Conservation (phyloP, 1,284 basidiomycete genomes). For the Leccinum subrobustum region DNA sequence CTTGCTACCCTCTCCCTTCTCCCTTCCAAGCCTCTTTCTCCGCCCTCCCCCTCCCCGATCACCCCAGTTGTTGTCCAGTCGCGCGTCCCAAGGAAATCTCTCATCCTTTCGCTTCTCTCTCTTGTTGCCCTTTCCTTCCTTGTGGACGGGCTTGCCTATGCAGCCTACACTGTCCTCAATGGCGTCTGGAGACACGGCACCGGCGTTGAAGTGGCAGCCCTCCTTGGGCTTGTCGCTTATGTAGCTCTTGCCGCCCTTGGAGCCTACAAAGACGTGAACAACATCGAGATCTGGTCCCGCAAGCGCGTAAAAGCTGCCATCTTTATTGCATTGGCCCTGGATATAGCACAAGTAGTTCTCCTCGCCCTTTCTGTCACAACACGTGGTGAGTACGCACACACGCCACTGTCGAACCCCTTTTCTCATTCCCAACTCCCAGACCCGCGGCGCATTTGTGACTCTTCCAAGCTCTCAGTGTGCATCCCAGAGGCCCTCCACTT, state of each 20-base stretch:
- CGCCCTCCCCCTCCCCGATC: constrained; percentile 59
- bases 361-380: constrained; percentile 46
- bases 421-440: constrained; percentile 8
- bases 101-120: constrained; percentile 68
- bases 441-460: constrained; percentile 30
- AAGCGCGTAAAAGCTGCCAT: constrained; percentile 56
- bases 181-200: constrained; percentile 62
- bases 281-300: constrained; percentile 67
- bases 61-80: constrained; percentile 73
- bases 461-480: constrained; percentile 15
- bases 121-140: constrained; percentile 81
- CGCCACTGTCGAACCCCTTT: not conserved
- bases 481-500: too few species aligned
- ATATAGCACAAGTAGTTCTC: constrained; percentile 57
- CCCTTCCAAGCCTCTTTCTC: constrained; percentile 45
- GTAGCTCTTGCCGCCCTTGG: constrained; percentile 68
- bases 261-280: constrained; percentile 73
- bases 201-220: constrained; percentile 66
- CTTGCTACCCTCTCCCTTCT: constrained; percentile 60
- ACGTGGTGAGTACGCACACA: constrained; percentile 41
- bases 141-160: constrained; percentile 75
- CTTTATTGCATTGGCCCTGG: constrained; percentile 51
- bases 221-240: constrained; percentile 67
- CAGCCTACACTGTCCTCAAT: constrained; percentile 59
- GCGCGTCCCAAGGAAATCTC: constrained; percentile 64